These are phyloP conservation scores for Kwoniella botswanensis DNA, from an alignment of 768 basidiomycete genomes.

Conservation along the genomic window DNA sequence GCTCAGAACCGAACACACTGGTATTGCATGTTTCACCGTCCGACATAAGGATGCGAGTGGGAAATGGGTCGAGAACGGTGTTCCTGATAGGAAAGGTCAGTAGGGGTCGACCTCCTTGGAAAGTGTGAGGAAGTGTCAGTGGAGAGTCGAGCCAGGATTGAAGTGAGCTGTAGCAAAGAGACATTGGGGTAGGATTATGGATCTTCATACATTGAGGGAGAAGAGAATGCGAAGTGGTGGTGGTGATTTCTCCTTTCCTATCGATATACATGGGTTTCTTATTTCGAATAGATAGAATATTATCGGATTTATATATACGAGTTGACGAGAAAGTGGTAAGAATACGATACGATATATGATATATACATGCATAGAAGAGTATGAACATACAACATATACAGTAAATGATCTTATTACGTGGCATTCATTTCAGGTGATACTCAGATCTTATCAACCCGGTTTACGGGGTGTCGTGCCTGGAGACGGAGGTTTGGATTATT, in stretches of 20 bases:
- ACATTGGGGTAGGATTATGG: neutral
- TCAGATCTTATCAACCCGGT: too few species aligned
- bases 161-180: too few species aligned
- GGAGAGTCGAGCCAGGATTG: too few species aligned
- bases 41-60: constrained; percentile 71
- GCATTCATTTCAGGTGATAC: neutral
- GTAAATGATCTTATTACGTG: neutral
- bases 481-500: neutral
- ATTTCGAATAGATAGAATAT: neutral
- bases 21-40: constrained; percentile 94
- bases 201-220: too few species aligned
- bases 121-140: neutral
- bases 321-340: neutral
- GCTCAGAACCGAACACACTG: constrained; percentile 80
- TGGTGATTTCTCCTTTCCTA: neutral
- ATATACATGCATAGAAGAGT: constrained; percentile 4
- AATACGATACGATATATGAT: neutral
- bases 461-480: neutral
- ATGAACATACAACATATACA: neutral
- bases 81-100: constrained; percentile 38
- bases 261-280: neutral
- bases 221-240: neutral
- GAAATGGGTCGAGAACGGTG: constrained; percentile 56
- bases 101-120: constrained; percentile 9
- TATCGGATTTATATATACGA: neutral